These are phyloP conservation scores for Galerina sulciceps DNA, from an alignment of 768 basidiomycete species.

Conservation along the genomic window DNA sequence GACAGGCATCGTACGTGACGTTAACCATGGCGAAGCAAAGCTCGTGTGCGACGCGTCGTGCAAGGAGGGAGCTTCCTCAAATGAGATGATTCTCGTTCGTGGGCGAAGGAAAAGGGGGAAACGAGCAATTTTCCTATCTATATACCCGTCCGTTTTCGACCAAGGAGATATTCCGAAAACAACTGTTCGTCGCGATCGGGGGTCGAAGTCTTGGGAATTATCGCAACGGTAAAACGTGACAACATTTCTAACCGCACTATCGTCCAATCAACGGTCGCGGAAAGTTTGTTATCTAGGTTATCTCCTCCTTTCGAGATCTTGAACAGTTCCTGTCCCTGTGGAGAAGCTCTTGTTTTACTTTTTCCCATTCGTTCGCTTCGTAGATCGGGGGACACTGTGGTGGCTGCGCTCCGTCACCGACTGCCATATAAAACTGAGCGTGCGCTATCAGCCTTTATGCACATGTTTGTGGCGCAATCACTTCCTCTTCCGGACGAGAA, in stretches of 20 bases:
- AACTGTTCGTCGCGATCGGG: slow-evolving; percentile 9
- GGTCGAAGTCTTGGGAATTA: slow-evolving; percentile 6
- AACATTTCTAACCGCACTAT: slow-evolving; percentile 16
- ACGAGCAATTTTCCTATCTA: background rate
- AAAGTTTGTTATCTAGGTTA: slow-evolving; percentile 3
- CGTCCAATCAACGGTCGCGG: slow-evolving; percentile 21
- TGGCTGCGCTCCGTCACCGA: too few species aligned
- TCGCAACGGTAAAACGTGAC: slow-evolving; percentile 12
- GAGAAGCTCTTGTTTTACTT: background rate
- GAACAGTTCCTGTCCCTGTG: slow-evolving; percentile 5
- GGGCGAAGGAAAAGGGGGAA: slow-evolving; percentile 2
- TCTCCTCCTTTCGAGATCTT: background rate
- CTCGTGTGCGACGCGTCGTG: background rate
- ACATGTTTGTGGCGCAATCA: too few species aligned
- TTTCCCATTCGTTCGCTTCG: background rate
- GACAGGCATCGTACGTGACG: slow-evolving; percentile 31
- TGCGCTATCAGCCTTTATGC: too few species aligned
- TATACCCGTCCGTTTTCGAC: slow-evolving; percentile 2
- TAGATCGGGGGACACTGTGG: background rate
- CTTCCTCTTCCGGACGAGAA: background rate
- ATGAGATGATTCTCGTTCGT: background rate
- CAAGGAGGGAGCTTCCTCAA: background rate
- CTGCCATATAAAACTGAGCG: too few species aligned
- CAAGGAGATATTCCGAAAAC: slow-evolving; percentile 8
- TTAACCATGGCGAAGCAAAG: slow-evolving; percentile 26